These are phyloP conservation scores for Cylindrotheca fusiformis DNA, from an alignment of 108 stramenopile species.

Conservation along the genomic window DNA sequence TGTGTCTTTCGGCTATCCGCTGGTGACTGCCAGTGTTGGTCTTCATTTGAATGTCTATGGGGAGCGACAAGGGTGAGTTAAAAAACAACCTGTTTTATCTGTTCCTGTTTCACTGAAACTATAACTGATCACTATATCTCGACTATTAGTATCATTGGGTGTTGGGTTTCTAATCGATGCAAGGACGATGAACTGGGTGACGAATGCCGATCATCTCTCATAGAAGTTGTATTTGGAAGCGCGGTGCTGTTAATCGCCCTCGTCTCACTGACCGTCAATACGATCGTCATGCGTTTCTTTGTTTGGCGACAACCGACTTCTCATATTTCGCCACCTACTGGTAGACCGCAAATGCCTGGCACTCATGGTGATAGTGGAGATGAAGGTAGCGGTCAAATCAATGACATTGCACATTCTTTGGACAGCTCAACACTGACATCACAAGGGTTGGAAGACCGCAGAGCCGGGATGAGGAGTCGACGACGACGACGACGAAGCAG, in stretches of 20 bases:
- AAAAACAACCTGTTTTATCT: background rate
- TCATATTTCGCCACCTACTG: background rate
- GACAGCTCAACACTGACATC: background rate
- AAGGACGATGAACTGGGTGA: background rate
- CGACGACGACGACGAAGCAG: background rate
- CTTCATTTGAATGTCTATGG: constrained; percentile 1
- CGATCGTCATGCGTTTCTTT: constrained; percentile 1
- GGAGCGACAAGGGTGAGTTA: constrained; percentile 2
- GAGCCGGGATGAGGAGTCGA: no score
- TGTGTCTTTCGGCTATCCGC: background rate
- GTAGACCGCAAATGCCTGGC: background rate
- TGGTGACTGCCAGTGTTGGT: constrained; percentile 13
- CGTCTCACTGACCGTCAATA: constrained; percentile 8
- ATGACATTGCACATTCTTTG: no score
- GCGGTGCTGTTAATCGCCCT: background rate
- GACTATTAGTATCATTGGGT: no score
- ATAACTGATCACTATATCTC: no score
- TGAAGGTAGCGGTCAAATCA: no score
- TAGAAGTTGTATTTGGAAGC: constrained; percentile 5
- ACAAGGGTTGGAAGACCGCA: no score
- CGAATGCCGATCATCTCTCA: background rate
- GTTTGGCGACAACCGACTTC: background rate
- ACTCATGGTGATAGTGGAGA: background rate
- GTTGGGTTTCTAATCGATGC: no score
- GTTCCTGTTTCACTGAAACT: no score